Evolutionary conservation across 257 asterid species (phyloP).

Genomic region (Solanum ossicruentum): DNA sequence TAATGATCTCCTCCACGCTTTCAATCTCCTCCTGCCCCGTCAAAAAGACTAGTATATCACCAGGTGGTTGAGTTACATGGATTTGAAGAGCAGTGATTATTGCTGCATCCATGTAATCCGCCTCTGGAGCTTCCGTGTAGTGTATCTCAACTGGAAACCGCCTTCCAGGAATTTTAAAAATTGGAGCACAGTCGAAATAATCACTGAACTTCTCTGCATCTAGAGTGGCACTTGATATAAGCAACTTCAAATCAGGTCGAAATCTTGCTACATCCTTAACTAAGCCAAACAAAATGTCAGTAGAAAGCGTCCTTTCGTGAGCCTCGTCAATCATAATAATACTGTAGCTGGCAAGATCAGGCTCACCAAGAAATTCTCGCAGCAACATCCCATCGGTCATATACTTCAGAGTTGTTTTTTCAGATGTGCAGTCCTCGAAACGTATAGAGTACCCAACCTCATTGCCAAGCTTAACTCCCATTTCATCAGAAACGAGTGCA

Average conservation of each 20-base stretch:
- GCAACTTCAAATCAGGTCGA: too few species aligned
- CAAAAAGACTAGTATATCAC: too few species aligned
- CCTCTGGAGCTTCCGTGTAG: conserved; percentile 3
- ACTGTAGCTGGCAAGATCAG: too few species aligned
- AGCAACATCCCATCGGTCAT: background rate
- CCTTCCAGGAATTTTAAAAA: conserved; percentile 11
- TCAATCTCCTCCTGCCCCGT: too few species aligned
- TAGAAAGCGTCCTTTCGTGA: conserved; percentile 5
- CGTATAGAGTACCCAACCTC: conserved; percentile 2
- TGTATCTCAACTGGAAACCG: conserved; percentile 8
- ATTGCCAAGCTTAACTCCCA: background rate
- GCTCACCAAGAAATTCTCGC: background rate
- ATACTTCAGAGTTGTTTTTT: too few species aligned
- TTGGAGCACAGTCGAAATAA: too few species aligned
- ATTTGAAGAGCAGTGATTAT: too few species aligned
- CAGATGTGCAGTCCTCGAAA: conserved; percentile 4
- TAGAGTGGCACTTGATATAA: too few species aligned
- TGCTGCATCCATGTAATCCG: conserved; percentile 28
- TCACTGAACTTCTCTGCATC: too few species aligned
- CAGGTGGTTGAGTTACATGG: too few species aligned
- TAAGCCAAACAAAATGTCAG: conserved; percentile 10
- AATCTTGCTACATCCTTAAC: conserved; percentile 2
- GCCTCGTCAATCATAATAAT: background rate
- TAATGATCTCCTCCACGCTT: too few species aligned
- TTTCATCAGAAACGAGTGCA: conserved; percentile 1